A percentile compares a stretch with the other conserved stretches of the same genome.
These are phyloP conservation scores for Dactylorhiza incarnata DNA, from an alignment of 106 monocot genomes.

Conservation along the genomic window DNA sequence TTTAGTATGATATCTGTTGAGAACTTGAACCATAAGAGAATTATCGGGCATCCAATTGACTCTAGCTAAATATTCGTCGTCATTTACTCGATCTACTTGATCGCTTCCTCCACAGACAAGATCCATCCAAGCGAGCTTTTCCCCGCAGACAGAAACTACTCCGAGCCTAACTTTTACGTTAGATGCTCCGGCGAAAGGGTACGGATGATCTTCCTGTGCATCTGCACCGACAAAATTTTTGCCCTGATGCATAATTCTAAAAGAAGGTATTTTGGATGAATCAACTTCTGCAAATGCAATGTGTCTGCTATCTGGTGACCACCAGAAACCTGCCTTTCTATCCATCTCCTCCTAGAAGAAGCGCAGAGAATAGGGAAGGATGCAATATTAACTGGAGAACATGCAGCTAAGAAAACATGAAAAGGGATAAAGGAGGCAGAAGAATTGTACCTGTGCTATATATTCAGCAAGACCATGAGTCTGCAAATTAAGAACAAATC, in stretches of 20 bases:
- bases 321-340: slow-evolving; percentile 90
- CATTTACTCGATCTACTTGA: slow-evolving; percentile 5
- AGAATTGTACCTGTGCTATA: slow-evolving; percentile 77
- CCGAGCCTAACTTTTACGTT: slow-evolving; percentile 81
- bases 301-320: slow-evolving; percentile 87
- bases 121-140: slow-evolving; percentile 82
- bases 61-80: slow-evolving; percentile 90
- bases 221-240: slow-evolving; percentile 74
- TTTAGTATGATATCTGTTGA: slow-evolving; percentile 72
- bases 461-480: slow-evolving; percentile 94
- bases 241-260: slow-evolving; percentile 98
- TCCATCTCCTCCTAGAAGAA: slow-evolving; percentile 96
- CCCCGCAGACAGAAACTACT: slow-evolving; percentile 50
- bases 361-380: not conserved
- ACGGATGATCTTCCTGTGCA: slow-evolving; percentile 94
- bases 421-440: slow-evolving; percentile 5
- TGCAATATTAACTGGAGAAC: not conserved
- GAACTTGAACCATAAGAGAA: slow-evolving; percentile 63
- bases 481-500: slow-evolving; percentile 47
- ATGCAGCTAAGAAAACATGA: not conserved
- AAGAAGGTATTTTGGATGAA: slow-evolving; percentile 73
- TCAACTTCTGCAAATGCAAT: slow-evolving; percentile 95
- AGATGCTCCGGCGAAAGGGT: slow-evolving; percentile 88
- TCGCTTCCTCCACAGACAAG: slow-evolving; percentile 59
- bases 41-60: slow-evolving; percentile 88